Base-by-base conservation (phyloP, 495 filamentous ascomycete genomes). In the Viridothelium virens region DNA sequence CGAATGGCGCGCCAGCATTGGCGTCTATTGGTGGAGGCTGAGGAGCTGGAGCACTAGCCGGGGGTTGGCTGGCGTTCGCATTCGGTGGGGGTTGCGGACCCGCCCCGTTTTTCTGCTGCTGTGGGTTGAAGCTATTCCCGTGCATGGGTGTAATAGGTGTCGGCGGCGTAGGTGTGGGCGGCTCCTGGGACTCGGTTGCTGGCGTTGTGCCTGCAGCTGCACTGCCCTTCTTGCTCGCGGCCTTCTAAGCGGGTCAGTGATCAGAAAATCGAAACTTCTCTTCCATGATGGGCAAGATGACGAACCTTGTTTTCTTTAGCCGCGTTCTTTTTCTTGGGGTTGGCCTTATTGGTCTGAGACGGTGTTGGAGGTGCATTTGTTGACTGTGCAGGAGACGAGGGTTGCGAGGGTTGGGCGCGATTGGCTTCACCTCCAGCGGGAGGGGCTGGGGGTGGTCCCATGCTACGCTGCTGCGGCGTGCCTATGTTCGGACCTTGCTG, bases 371-470 rank as follows among this genome's bases (percentile, higher is more conserved):
- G 93, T 25, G 91, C 89, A 48, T 91, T 85, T 50, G 77, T 82
- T 63, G 78, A 79, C 46, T 88, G 86, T 69, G 92, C 89, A 38
- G 92, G 93, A 48, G 92, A 95, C 48, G 89, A 82, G 3, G 91
- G 90, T 69, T 82, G 85, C 48, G 89, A 82, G 3, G 91, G 90
- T 69, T 82, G 85, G 48, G 85, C 82, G 69, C 88, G 86, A 46
- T 81, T 85, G 36, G 83, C 81, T 74, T 82, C 79, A 53, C 80
- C 83, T 33, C 82, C 82, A 64, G 83, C 80, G 12, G 88, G 82
- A 6, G 90, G 90, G 34, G 87, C 89, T 66, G 90, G 89, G n/a
- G 94, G 93, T 14, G 92, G 93, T 56, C 90, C 91, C 92, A 96
- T 96, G 61, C 70, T 78, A 48, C 87, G 82, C 75, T 91, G 89